Percentiles rank a stretch among this genome's conserved stretches.
These are phyloP conservation scores for Sordariomycetes sp. DNA, from an alignment of 2,329 filamentous ascomycete species.

Conservation along the genomic window DNA sequence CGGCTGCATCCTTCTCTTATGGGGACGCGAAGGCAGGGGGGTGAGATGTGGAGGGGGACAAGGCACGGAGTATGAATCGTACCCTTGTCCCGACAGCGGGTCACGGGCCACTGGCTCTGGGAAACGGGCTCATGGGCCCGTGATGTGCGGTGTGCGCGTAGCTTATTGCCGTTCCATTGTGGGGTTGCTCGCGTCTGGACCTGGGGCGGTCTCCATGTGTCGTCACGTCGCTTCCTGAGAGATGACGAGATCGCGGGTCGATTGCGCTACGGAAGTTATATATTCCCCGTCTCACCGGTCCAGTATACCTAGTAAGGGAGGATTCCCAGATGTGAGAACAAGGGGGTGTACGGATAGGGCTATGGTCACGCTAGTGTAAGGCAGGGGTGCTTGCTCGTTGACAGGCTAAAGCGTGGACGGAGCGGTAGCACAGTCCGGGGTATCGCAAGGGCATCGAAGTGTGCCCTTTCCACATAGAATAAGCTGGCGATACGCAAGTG, in stretches of 20 bases:
- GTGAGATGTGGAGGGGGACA: background rate
- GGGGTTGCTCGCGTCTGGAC: background rate
- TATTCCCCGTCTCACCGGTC: background rate
- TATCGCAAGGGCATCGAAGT: background rate
- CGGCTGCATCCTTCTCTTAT: conserved; percentile 2
- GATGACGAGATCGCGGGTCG: background rate
- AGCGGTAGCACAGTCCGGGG: background rate
- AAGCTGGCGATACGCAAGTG: background rate
- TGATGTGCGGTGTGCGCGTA: background rate
- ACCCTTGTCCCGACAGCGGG: conserved; percentile 1
- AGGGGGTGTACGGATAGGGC: background rate
- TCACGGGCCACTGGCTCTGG: conserved; percentile 1
- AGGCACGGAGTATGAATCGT: background rate
- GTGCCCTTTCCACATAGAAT: background rate
- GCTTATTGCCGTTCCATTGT: background rate
- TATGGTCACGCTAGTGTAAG: background rate
- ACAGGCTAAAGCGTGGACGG: background rate
- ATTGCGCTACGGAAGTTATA: background rate
- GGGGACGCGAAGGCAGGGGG: background rate
- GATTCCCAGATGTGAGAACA: background rate
- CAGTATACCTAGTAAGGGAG: background rate
- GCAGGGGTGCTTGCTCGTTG: background rate
- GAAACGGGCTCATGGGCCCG: background rate
- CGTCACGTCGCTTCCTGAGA: background rate
- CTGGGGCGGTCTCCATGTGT: background rate